Evolutionary conservation across 345 rosid genomes (phyloP).

Genomic region (Hypericum perforatum): DNA sequence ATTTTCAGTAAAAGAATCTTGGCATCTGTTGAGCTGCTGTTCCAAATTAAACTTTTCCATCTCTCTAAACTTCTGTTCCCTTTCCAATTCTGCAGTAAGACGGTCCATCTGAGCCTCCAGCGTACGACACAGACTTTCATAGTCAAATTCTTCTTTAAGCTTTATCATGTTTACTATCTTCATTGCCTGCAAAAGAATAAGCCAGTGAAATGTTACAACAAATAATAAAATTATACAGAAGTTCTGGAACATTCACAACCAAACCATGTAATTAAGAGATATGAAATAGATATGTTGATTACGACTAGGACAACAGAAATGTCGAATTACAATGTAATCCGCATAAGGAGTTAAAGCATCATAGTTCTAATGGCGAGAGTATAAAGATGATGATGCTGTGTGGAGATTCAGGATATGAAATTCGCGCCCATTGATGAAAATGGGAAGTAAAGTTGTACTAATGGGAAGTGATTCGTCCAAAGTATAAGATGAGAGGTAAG

Average conservation of each 20-base stretch:
- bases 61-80: constrained; percentile 60
- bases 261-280: no score
- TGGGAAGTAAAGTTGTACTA: no score
- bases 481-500: no score
- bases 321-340: no score
- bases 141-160: constrained; percentile 91
- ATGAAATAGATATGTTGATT: no score
- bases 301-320: no score
- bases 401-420: no score
- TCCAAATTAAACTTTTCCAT: constrained; percentile 44
- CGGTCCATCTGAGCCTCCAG: constrained; percentile 72
- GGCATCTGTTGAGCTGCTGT: constrained; percentile 44
- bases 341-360: no score
- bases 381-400: no score
- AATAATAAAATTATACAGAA: not conserved
- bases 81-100: constrained; percentile 80
- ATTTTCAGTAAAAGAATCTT: constrained; percentile 36
- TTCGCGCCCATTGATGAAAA: no score
- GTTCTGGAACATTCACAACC: not conserved
- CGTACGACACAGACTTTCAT: constrained; percentile 81
- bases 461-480: no score
- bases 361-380: no score
- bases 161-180: constrained; percentile 83
- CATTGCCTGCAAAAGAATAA: constrained; percentile 65
- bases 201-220: not conserved